Evolutionary conservation across 2,329 filamentous ascomycete genomes (phyloP).

Genomic region (Diaporthe helianthi): DNA sequence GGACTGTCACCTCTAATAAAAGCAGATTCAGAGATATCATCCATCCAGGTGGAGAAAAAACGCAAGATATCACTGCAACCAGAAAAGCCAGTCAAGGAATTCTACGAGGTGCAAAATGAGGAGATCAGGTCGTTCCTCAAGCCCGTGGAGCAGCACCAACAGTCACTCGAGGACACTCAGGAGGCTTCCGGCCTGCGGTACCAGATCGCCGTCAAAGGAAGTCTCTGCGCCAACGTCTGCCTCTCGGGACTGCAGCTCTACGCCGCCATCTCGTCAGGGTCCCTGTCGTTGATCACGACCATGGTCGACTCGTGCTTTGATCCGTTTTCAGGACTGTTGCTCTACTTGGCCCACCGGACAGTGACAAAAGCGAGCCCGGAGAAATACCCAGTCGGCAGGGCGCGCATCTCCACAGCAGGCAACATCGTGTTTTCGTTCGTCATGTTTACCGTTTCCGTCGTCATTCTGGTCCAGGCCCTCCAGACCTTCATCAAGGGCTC

Average conservation of each 20-base stretch:
- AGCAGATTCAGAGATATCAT: slow-evolving; percentile 10
- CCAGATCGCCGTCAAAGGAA: slow-evolving; percentile 69
- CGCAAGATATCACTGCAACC: slow-evolving; percentile 1
- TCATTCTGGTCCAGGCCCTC: slow-evolving; percentile 87
- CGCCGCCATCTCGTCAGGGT: slow-evolving; percentile 83
- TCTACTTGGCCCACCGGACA: slow-evolving; percentile 86
- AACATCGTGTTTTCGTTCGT: slow-evolving; percentile 97
- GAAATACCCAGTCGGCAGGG: slow-evolving; percentile 90
- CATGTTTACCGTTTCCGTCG: slow-evolving; percentile 90
- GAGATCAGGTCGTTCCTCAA: slow-evolving; percentile 91
- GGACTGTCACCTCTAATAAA: slow-evolving; percentile 25
- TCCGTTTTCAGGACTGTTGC: slow-evolving; percentile 83
- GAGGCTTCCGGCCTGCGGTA: slow-evolving; percentile 81
- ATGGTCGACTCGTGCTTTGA: slow-evolving; percentile 97
- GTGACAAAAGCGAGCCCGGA: slow-evolving; percentile 85
- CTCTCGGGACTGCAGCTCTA: slow-evolving; percentile 86
- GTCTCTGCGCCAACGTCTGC: slow-evolving; percentile 80
- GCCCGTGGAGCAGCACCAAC: slow-evolving; percentile 87
- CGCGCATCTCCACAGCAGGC: slow-evolving; percentile 90
- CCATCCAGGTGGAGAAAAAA: slow-evolving; percentile 13
- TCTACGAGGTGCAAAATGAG: slow-evolving; percentile 91
- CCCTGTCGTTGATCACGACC: slow-evolving; percentile 95
- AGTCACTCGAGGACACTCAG: slow-evolving; percentile 79
- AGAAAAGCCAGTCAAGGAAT: slow-evolving; percentile 64
- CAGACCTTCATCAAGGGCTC: slow-evolving; percentile 67